A percentile compares a stretch with the other conserved stretches of the same genome.
These are phyloP conservation scores for Lizonia empirigonia DNA, from an alignment of 2,329 filamentous ascomycete species.

Conservation along the genomic window DNA sequence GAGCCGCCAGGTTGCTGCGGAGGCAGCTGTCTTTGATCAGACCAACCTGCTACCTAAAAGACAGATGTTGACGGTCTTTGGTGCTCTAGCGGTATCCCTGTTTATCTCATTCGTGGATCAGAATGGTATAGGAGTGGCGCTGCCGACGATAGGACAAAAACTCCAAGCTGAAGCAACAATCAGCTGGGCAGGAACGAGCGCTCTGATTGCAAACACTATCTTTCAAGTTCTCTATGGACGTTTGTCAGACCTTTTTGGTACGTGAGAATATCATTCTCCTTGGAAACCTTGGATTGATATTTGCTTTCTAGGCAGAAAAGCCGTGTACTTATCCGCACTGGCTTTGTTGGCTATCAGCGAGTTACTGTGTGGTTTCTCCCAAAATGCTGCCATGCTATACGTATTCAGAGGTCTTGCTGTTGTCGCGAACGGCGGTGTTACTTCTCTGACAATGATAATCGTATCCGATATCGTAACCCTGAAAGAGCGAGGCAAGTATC, in stretches of 20 bases:
- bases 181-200: constrained; percentile 61
- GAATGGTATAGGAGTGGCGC: constrained; percentile 58
- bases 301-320: constrained; percentile 10
- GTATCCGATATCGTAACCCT: constrained; percentile 47
- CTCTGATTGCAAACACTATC: constrained; percentile 63
- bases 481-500: constrained; percentile 46
- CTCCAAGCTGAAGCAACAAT: constrained; percentile 56
- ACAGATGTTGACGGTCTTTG: constrained; percentile 59
- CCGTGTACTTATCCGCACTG: constrained; percentile 59
- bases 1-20: constrained; percentile 16
- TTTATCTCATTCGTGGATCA: constrained; percentile 64
- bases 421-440: constrained; percentile 66
- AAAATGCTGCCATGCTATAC: constrained; percentile 64
- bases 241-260: constrained; percentile 63
- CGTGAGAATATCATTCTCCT: neutral
- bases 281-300: neutral
- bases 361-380: constrained; percentile 63
- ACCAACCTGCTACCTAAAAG: constrained; percentile 61
- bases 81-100: constrained; percentile 58
- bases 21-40: constrained; percentile 46
- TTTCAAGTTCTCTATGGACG: constrained; percentile 70
- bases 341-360: constrained; percentile 61
- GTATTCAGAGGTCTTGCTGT: constrained; percentile 64
- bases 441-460: constrained; percentile 47
- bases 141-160: constrained; percentile 46